Evolutionary conservation across 1,139 yeast species (phyloP).

Genomic region (Suhomyces panamericanus): DNA sequence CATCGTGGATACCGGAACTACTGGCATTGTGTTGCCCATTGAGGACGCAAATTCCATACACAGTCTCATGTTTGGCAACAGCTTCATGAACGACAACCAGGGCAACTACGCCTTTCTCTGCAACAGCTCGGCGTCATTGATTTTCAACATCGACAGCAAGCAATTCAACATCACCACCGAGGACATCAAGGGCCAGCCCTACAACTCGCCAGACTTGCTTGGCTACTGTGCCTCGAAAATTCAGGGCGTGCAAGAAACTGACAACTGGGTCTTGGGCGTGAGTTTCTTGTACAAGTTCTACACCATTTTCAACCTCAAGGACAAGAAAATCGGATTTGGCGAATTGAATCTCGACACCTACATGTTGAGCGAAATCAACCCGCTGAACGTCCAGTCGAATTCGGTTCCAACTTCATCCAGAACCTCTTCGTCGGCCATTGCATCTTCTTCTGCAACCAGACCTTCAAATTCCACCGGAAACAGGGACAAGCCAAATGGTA

Average conservation of each 20-base stretch:
- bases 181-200: conserved; percentile 51
- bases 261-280: conserved; percentile 57
- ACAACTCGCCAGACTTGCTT: conserved; percentile 33
- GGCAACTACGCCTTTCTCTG: conserved; percentile 63
- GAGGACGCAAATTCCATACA: conserved; percentile 57
- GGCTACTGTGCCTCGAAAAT: conserved; percentile 68
- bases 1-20: conserved; percentile 67
- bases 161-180: conserved; percentile 40
- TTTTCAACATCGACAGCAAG: conserved; percentile 41
- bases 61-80: conserved; percentile 41
- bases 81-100: conserved; percentile 53
- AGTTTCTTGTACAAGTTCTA: conserved; percentile 58
- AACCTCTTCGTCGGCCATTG: conserved; percentile 10
- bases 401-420: conserved; percentile 3
- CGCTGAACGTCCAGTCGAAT: background rate
- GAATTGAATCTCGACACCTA: conserved; percentile 13
- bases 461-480: conserved; percentile 5
- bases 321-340: conserved; percentile 55
- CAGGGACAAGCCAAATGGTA: conserved; percentile 1
- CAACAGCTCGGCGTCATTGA: conserved; percentile 30
- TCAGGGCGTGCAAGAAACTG: conserved; percentile 49
- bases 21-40: conserved; percentile 58
- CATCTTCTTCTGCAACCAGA: conserved; percentile 10
- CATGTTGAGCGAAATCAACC: conserved; percentile 3
- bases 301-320: conserved; percentile 58